phyloP scores from a whole-genome alignment of 139 green algal genomes.

The Chlorella ohadii region DNA sequence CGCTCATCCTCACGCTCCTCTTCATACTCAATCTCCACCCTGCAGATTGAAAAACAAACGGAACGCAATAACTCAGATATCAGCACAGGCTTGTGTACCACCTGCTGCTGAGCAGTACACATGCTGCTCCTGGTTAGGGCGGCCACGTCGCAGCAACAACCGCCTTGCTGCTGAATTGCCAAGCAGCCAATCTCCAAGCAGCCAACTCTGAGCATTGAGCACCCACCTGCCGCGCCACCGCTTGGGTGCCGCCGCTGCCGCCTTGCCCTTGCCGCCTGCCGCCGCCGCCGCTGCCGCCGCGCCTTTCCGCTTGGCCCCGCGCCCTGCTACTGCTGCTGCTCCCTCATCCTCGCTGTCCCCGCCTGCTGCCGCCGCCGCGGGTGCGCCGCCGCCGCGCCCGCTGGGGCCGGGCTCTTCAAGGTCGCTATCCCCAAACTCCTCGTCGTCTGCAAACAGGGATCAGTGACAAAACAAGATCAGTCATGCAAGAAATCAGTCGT shows the following conservation, averaged over 20 bases:
- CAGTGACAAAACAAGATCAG: too few relatives aligned
- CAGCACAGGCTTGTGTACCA: too few relatives aligned
- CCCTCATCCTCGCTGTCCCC: neutral
- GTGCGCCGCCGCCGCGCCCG: neutral
- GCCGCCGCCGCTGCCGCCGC: conserved; percentile 12
- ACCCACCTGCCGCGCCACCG: conserved; percentile 14
- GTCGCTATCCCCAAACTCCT: conserved; percentile 22
- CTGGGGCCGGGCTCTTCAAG: conserved; percentile 3
- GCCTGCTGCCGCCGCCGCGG: conserved; percentile 1
- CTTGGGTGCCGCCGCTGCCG: neutral
- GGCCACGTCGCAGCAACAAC: too few relatives aligned
- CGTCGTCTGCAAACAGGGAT: neutral
- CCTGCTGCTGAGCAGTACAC: neutral
- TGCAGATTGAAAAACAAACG: neutral
- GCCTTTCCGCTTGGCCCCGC: conserved; percentile 17
- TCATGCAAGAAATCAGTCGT: too few relatives aligned
- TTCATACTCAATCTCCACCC: conserved; percentile 86
- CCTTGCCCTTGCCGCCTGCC: conserved; percentile 20
- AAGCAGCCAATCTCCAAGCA: too few relatives aligned
- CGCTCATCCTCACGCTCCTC: conserved; percentile 64
- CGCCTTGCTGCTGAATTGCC: too few relatives aligned
- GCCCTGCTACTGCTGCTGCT: neutral
- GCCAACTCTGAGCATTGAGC: too few relatives aligned
- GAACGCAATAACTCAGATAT: too few relatives aligned
- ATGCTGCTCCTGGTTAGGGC: too few relatives aligned